phyloP scores from a whole-genome alignment of 495 filamentous ascomycete genomes.

The Aspergillus nidulans region DNA sequence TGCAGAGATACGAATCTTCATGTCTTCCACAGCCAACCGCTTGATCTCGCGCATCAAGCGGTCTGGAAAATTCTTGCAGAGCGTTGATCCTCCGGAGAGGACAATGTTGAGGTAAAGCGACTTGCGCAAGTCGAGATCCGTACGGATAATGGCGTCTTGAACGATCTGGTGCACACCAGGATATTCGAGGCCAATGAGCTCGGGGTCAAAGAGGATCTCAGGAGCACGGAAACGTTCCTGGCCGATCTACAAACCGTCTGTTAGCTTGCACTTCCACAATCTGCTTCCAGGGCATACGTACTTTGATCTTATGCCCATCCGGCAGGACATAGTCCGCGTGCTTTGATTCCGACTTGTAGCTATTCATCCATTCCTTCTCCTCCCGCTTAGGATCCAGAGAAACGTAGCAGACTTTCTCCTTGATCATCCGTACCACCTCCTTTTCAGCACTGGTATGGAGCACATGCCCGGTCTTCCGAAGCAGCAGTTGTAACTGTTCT shows the following conservation, averaged over 20 bases:
- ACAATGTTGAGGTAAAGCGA: constrained; percentile 94
- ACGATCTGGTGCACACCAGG: constrained; percentile 97
- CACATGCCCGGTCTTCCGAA: constrained; percentile 88
- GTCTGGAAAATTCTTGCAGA: constrained; percentile 94
- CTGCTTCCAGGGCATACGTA: constrained; percentile 29
- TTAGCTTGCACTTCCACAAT: not conserved
- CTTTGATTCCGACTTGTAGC: constrained; percentile 56
- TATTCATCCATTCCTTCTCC: constrained; percentile 87
- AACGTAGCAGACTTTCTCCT: constrained; percentile 90
- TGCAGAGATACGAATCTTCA: constrained; percentile 98
- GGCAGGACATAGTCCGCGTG: constrained; percentile 82
- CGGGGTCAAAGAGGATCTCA: constrained; percentile 96
- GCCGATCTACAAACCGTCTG: constrained; percentile 54
- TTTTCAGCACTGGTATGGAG: constrained; percentile 98
- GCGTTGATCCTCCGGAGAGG: constrained; percentile 87
- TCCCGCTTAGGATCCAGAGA: constrained; percentile 87
- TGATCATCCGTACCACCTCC: constrained; percentile 93
- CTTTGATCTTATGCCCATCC: constrained; percentile 89
- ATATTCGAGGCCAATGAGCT: constrained; percentile 95
- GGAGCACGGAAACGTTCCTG: constrained; percentile 91
- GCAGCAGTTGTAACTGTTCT: constrained; percentile 85
- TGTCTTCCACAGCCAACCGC: constrained; percentile 90
- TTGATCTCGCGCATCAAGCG: constrained; percentile 88
- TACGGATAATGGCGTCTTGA: constrained; percentile 90
- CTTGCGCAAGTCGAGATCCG: constrained; percentile 96